phyloP scores from a whole-genome alignment of 139 green algal genomes.

The Ostreobium quekettii region DNA sequence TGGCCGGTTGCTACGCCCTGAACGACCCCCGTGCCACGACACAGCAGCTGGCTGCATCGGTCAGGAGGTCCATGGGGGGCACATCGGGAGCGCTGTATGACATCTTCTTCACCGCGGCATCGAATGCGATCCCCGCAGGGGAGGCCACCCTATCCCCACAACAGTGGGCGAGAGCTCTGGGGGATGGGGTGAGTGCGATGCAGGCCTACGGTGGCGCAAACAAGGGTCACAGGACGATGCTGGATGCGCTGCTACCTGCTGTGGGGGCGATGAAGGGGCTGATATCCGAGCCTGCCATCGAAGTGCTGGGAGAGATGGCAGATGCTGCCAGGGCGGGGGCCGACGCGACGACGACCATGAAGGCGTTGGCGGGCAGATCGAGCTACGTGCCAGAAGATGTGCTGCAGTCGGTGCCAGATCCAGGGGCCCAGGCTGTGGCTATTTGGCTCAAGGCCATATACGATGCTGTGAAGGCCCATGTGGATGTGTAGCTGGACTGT shows the following conservation, averaged over 20 bases:
- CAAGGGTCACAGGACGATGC: constrained; percentile 61
- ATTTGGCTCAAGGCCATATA: constrained; percentile 50
- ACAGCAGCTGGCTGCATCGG: constrained; percentile 24
- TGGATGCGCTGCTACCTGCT: constrained; percentile 66
- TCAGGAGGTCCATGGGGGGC: constrained; percentile 51
- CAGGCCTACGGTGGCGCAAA: constrained; percentile 57
- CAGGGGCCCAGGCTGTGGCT: constrained; percentile 51
- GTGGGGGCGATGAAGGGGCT: constrained; percentile 19
- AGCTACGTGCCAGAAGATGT: constrained; percentile 50
- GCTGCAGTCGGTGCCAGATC: constrained; percentile 38
- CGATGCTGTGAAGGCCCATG: constrained; percentile 16
- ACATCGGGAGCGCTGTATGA: constrained; percentile 59
- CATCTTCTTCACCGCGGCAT: constrained; percentile 39
- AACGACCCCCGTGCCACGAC: constrained; percentile 12
- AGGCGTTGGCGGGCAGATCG: constrained; percentile 43
- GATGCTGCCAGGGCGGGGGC: constrained; percentile 48
- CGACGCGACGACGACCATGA: constrained; percentile 49
- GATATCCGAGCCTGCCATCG: neutral
- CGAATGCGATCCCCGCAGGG: neutral
- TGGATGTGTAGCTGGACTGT: too few species aligned
- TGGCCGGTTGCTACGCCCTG: constrained; percentile 21
- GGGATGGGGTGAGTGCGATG: constrained; percentile 41
- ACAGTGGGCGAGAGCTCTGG: constrained; percentile 35
- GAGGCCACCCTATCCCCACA: neutral
- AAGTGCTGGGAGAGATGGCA: neutral